Base-by-base conservation (phyloP, 2,329 filamentous ascomycete genomes). In the Alternaria gansuensis region DNA sequence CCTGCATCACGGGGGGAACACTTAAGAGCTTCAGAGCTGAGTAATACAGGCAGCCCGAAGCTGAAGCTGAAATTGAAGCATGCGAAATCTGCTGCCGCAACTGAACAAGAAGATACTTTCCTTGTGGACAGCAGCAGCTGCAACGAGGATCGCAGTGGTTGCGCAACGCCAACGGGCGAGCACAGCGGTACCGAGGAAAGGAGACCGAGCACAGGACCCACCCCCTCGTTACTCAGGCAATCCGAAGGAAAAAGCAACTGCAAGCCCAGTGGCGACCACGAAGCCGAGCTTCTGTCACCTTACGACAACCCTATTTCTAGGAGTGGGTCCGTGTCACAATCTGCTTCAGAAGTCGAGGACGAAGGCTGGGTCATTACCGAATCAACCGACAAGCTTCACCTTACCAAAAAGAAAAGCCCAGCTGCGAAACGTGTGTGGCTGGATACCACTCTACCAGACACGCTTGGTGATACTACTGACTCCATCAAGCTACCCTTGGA, bases 91-190 rank as follows among this genome's bases (percentile, higher is more conserved):
- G 58, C 56, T 28, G 51, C 59, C 14, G 55, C 62, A 23, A 69
- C 59, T 46, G 59, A 67, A 8, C 73, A 75, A 36, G 80, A 82
- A 59, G 77, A 80, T 53, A 82, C 83, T 5, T 84, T 84, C 69
- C 80, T 85, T 46, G 78, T 82, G 51, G 84, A 85, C 62, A 83
- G 78, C 67, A 77, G 75, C 62, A 85, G 82, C 63, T 83, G 85
- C 62, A 82, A 82, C 48, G 83, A 82, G 60, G 79, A 80, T 56
- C 75, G 74, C 54, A 78, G 76, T 59, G 75, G 75, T 46, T 71
- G 71, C 39, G 72, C 63, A 34, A 71, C 73, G 49, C 69, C 74
- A 39, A 61, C 70, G 9, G 69, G 64, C 50, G 69, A 72, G 33
- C 66, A 60, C 54, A 67, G 65, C 57, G 62, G 67, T 43, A 55